These are phyloP conservation scores for Ceratobasidium sp. DNA, from an alignment of 1,284 basidiomycete species.

Conservation along the genomic window DNA sequence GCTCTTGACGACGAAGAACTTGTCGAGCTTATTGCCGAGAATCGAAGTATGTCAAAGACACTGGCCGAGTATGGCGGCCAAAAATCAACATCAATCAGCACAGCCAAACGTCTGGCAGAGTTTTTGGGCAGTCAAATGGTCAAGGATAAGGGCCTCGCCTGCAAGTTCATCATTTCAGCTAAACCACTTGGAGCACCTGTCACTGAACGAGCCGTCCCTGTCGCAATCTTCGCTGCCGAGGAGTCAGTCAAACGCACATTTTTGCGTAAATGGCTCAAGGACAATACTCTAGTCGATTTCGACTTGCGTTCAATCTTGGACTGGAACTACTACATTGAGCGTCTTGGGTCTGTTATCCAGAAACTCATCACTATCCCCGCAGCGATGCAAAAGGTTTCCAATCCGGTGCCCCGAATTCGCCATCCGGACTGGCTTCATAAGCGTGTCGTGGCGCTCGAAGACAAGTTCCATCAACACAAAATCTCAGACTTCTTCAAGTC, in stretches of 20 bases:
- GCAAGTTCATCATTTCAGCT: conserved; percentile 98
- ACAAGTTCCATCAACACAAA: conserved; percentile 99
- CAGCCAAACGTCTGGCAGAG: conserved; percentile 94
- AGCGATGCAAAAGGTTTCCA: conserved; percentile 96
- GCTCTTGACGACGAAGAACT: conserved; percentile 92
- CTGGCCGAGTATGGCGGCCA: conserved; percentile 96
- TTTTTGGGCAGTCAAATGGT: conserved; percentile 99
- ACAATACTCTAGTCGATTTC: conserved; percentile 89
- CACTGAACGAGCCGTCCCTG: conserved; percentile 96
- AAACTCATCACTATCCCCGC: conserved; percentile 99
- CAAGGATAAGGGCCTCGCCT: conserved; percentile 98
- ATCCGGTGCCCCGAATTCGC: conserved; percentile 95
- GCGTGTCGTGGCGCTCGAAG: conserved; percentile 88
- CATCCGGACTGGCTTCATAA: conserved; percentile 99
- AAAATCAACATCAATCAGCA: conserved; percentile 98
- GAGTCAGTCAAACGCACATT: conserved; percentile 91
- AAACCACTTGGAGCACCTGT: conserved; percentile 95
- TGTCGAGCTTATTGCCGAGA: conserved; percentile 98
- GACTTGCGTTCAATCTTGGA: conserved; percentile 96
- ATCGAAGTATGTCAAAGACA: conserved; percentile 98
- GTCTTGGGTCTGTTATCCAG: conserved; percentile 97
- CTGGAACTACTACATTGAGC: conserved; percentile 99
- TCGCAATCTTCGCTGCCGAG: conserved; percentile 99
- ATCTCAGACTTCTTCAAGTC: conserved; percentile 94
- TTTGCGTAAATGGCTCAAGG: conserved; percentile 96